Percentiles rank a stretch among this genome's conserved stretches.
phyloP scores from a whole-genome alignment of 306 rosid genomes.

The Sindora glabra region DNA sequence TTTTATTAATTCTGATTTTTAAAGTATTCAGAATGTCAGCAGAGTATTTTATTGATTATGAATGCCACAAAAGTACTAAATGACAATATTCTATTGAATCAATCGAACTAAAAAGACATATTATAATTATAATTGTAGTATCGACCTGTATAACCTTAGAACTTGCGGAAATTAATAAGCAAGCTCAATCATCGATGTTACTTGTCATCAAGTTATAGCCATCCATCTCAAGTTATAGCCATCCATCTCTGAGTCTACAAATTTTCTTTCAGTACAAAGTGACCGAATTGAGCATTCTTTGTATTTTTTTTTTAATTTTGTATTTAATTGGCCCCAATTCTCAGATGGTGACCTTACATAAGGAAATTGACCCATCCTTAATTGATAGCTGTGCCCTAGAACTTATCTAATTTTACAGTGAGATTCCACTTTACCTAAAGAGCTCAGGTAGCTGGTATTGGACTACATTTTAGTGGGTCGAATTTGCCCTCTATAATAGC shows the following conservation, averaged over 20 bases:
- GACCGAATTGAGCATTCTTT: slow-evolving; percentile 8
- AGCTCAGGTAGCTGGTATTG: slow-evolving; percentile 9
- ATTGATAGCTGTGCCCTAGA: slow-evolving; percentile 45
- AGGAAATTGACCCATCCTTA: slow-evolving; percentile 39
- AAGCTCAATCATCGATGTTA: slow-evolving; percentile 22
- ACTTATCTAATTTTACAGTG: slow-evolving; percentile 15
- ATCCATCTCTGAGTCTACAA: slow-evolving; percentile 19
- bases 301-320: slow-evolving; percentile 17
- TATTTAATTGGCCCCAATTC: slow-evolving; percentile 34
- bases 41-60: too few species aligned
- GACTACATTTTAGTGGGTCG: slow-evolving; percentile 1
- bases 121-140: too few species aligned
- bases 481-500: not conserved
- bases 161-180: slow-evolving; percentile 14
- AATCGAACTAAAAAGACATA: too few species aligned
- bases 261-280: slow-evolving; percentile 26
- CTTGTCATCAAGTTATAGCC: slow-evolving; percentile 11
- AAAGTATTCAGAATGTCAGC: too few species aligned
- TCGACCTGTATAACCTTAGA: slow-evolving; percentile 14
- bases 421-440: slow-evolving; percentile 6
- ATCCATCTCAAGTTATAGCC: slow-evolving; percentile 32
- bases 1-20: too few species aligned
- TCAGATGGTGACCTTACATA: slow-evolving; percentile 53
- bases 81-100: too few species aligned
- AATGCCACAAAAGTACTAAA: too few species aligned